These are phyloP conservation scores for Zalaria obscura DNA, from an alignment of 2,329 filamentous ascomycete genomes.

Conservation along the genomic window DNA sequence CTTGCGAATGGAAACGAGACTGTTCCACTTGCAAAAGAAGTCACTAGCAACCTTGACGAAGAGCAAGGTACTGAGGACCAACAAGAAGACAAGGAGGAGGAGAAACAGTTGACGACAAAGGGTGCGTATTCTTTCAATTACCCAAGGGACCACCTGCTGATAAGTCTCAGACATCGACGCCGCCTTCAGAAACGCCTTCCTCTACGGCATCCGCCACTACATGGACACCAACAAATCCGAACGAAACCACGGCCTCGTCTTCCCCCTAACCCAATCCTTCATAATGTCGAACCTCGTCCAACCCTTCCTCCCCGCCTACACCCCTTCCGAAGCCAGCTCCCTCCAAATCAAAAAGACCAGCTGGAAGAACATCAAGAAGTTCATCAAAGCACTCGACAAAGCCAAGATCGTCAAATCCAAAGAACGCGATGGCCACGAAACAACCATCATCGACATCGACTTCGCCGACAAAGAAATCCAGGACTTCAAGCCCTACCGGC, in stretches of 20 bases:
- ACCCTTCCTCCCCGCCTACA: constrained; percentile 49
- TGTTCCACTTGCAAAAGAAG: constrained; percentile 6
- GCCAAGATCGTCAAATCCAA: constrained; percentile 48
- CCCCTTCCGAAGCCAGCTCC: constrained; percentile 38
- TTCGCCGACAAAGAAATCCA: constrained; percentile 41
- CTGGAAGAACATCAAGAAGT: constrained; percentile 57
- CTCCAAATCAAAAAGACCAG: constrained; percentile 57
- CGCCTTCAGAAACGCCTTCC: constrained; percentile 48
- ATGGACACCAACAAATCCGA: constrained; percentile 39
- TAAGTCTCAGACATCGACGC: constrained; percentile 47
- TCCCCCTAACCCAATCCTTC: constrained; percentile 49
- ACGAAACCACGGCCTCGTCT: constrained; percentile 41
- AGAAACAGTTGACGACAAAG: constrained; percentile 41
- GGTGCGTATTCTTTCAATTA: constrained; percentile 21
- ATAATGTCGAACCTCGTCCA: constrained; percentile 50
- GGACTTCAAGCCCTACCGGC: constrained; percentile 46
- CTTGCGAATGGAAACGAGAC: constrained; percentile 13
- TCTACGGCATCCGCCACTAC: constrained; percentile 47
- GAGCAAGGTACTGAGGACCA: constrained; percentile 17
- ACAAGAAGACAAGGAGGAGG: constrained; percentile 24
- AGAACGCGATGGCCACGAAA: constrained; percentile 49
- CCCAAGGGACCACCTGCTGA: constrained; percentile 5
- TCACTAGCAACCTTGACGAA: constrained; percentile 8
- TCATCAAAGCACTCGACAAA: constrained; percentile 55
- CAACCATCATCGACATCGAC: constrained; percentile 49